These are phyloP conservation scores for Dissophora globulifera DNA, from an alignment of 192 early-diverging fungal species.

Conservation along the genomic window DNA sequence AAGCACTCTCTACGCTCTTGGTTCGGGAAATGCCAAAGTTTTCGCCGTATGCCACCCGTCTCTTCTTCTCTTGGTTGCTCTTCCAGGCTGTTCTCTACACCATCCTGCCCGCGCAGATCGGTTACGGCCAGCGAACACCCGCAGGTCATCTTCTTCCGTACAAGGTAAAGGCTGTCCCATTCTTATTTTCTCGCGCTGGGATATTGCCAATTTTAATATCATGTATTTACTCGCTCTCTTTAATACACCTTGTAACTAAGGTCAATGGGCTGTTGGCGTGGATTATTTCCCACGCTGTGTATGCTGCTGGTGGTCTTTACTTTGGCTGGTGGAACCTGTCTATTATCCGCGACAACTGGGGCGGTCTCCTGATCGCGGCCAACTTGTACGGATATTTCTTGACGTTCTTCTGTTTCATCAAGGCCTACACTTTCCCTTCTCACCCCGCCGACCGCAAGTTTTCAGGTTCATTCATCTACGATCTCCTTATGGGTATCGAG, in stretches of 20 bases:
- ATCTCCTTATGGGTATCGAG: conserved; percentile 85
- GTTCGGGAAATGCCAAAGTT: conserved; percentile 56
- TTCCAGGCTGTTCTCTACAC: conserved; percentile 78
- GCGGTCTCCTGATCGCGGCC: conserved; percentile 73
- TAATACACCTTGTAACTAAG: too few relatives aligned
- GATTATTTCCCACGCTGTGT: conserved; percentile 75
- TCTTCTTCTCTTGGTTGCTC: conserved; percentile 73
- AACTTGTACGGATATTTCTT: conserved; percentile 83
- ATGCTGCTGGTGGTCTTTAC: conserved; percentile 68
- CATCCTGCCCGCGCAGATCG: conserved; percentile 73
- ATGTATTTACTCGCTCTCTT: too few relatives aligned
- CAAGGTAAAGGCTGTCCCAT: too few relatives aligned
- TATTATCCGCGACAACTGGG: conserved; percentile 83
- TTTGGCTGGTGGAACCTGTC: conserved; percentile 71
- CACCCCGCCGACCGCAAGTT: conserved; percentile 84
- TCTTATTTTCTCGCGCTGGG: too few relatives aligned
- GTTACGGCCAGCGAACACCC: conserved; percentile 83
- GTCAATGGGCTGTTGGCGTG: conserved; percentile 83
- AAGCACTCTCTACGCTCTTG: conserved; percentile 43
- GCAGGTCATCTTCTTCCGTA: conserved; percentile 78
- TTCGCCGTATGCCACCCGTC: conserved; percentile 59
- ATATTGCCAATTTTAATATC: too few relatives aligned
- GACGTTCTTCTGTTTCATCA: conserved; percentile 75
- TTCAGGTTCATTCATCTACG: conserved; percentile 76
- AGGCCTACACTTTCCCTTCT: conserved; percentile 76